A percentile compares a stretch with the other conserved stretches of the same genome.
Evolutionary conservation across 2,329 filamentous ascomycete genomes (phyloP).

Genomic region (Penicillium janthinellum): DNA sequence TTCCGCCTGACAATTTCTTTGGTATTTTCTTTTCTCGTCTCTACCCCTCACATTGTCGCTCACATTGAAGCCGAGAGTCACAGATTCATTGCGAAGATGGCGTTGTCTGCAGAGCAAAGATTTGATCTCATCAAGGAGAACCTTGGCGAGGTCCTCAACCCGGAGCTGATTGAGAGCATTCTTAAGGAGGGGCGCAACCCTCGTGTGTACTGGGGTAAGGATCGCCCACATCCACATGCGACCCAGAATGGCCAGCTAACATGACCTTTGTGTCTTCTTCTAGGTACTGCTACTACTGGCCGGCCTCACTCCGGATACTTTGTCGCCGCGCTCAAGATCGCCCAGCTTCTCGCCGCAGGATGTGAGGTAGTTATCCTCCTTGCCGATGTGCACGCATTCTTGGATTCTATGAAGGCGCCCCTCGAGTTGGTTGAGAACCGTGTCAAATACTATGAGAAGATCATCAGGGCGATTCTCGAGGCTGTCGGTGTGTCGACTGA

Average conservation of each 20-base stretch:
- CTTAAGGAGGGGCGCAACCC: constrained; percentile 34
- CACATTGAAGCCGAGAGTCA: background rate
- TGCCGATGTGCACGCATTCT: constrained; percentile 61
- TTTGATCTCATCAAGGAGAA: constrained; percentile 67
- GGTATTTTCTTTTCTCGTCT: background rate
- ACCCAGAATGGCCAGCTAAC: background rate
- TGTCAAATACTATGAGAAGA: constrained; percentile 78
- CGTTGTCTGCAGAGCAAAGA: constrained; percentile 4
- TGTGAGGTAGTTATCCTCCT: constrained; percentile 81
- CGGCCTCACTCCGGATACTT: constrained; percentile 84
- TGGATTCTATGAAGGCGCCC: constrained; percentile 67
- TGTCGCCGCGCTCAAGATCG: constrained; percentile 82
- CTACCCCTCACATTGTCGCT: background rate
- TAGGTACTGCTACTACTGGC: constrained; percentile 72
- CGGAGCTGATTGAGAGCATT: constrained; percentile 49
- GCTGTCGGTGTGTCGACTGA: constrained; percentile 77
- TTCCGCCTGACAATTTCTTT: constrained; percentile 2
- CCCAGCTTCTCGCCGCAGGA: constrained; percentile 80
- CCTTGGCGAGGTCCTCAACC: constrained; percentile 78
- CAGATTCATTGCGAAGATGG: background rate
- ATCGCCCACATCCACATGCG: background rate
- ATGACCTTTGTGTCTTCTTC: background rate
- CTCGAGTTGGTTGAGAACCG: constrained; percentile 83
- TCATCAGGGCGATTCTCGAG: constrained; percentile 73
- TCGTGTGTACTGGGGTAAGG: constrained; percentile 38